Percentiles rank a stretch among this genome's conserved stretches.
These are phyloP conservation scores for Lyophyllum atratum DNA, from an alignment of 768 basidiomycete species.

Conservation along the genomic window DNA sequence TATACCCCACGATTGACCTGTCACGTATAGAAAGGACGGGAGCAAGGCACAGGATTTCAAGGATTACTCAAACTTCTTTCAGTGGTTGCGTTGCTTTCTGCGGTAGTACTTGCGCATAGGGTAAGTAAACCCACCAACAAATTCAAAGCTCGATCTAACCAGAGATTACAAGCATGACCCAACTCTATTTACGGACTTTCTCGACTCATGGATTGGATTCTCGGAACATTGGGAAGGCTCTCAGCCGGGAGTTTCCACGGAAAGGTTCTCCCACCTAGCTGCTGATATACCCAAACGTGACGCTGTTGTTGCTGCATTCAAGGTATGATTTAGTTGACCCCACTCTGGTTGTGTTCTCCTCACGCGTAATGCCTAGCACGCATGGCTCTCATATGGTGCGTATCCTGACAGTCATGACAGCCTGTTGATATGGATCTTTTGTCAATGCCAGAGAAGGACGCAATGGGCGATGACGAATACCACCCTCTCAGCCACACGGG, in stretches of 20 bases:
- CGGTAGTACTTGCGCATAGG: conserved; percentile 9
- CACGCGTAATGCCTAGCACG: conserved; percentile 52
- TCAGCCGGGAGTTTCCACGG: conserved; percentile 15
- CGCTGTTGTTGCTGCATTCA: conserved; percentile 79
- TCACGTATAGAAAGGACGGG: conserved; percentile 2
- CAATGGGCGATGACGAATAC: conserved; percentile 92
- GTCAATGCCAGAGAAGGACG: conserved; percentile 73
- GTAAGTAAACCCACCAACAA: conserved; percentile 5
- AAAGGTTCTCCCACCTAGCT: conserved; percentile 24
- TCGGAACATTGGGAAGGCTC: conserved; percentile 38
- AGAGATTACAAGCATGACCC: conserved; percentile 20
- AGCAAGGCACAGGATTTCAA: background rate
- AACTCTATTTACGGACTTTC: conserved; percentile 21
- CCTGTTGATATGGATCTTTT: conserved; percentile 6
- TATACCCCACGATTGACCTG: background rate
- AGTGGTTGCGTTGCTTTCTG: conserved; percentile 5
- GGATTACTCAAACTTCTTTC: conserved; percentile 4
- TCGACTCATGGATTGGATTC: conserved; percentile 41
- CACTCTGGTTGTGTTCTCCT: conserved; percentile 2
- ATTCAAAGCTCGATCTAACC: background rate
- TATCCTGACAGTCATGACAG: background rate
- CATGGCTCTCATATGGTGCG: conserved; percentile 84
- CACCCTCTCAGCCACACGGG: conserved; percentile 80
- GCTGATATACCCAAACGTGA: conserved; percentile 67
- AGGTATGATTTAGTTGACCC: conserved; percentile 43